Evolutionary conservation across 805 yeast species (phyloP), one percentile per base, ranked within the genome.

Genomic region (Maudiozyma serrabonitensis): DNA sequence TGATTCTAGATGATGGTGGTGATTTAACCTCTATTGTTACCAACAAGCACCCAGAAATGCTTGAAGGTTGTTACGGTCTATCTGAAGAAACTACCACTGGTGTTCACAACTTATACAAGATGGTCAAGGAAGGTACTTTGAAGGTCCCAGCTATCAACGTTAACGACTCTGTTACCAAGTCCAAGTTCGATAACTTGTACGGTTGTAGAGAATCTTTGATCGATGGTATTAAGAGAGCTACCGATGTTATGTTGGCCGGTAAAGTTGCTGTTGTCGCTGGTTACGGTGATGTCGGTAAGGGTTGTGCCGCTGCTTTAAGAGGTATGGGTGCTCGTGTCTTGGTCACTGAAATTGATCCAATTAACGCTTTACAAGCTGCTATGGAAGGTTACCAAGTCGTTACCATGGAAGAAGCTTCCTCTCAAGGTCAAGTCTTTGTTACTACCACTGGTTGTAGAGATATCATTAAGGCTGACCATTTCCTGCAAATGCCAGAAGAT

Each of bases 61-160:
- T 91, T 74, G 80, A 84, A 60, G 95, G 72, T 73, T 93, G 98
- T 80, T 89, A 60, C 79, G 99, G 99, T 76, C 74, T 91, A 59
- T 86, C 95, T 60, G 99, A 91, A 81, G 99, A 91, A 81, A 91
- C 99, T 76, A 91, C 99, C 71, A 91, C 99, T 60, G 99, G 99
- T 86, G 98, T 91, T 66, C 98, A 93, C 81, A 96, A 93, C 78
- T 80, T 91, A 67, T 93, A 91, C 90, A 86, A 84, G 80, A 85
- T 89, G 95, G 72, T 93, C 68, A 86, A 76, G 74, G 95, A 91
- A 54, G 84, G 82, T 60, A 72, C 75, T 59, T 82, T 91, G 75
- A 91, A 90, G 83, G 97, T 91, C 49, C 99, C 99, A 70, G 98
- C 99, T 72, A 91, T 91, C 78, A 91, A 91, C 75, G 99, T 91